Conservation (phyloP, 108 stramenopile genomes). For the Nitzschia inconspicua region DNA sequence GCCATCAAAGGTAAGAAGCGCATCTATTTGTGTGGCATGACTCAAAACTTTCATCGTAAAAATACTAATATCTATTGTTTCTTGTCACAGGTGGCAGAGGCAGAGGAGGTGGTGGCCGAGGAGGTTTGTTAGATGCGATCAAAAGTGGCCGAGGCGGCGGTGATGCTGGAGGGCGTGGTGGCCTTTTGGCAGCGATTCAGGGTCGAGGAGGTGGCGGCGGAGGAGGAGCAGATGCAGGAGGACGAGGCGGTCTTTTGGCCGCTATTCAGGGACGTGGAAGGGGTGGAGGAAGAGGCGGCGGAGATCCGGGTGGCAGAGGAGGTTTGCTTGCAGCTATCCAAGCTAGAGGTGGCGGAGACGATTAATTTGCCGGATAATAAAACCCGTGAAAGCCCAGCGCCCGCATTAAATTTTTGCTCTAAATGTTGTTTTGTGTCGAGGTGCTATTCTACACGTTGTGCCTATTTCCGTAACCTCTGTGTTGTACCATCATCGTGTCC, state of each 20-base stretch:
- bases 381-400: no score
- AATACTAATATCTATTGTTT: neutral
- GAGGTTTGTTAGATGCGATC: conserved; percentile 33
- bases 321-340: conserved; percentile 49
- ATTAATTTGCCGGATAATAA: no score
- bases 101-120: conserved; percentile 30
- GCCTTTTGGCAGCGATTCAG: conserved; percentile 29
- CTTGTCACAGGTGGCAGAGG: conserved; percentile 24
- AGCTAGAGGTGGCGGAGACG: conserved; percentile 32
- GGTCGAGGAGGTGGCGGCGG: conserved; percentile 21
- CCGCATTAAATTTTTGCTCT: neutral
- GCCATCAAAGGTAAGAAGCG: conserved; percentile 19
- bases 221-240: conserved; percentile 21
- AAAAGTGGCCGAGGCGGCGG: conserved; percentile 22
- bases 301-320: conserved; percentile 37
- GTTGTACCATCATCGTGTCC: no score
- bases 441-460: neutral
- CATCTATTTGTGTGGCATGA: conserved; percentile 2
- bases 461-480: neutral
- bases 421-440: neutral
- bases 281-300: conserved; percentile 13
- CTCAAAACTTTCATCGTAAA: conserved; percentile 9
- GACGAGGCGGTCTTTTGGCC: conserved; percentile 21
- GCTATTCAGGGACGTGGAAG: conserved; percentile 17
- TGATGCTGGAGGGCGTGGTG: conserved; percentile 30